Conservation (phyloP, 1,139 yeast genomes). For the Yamadazyma taylorii region DNA sequence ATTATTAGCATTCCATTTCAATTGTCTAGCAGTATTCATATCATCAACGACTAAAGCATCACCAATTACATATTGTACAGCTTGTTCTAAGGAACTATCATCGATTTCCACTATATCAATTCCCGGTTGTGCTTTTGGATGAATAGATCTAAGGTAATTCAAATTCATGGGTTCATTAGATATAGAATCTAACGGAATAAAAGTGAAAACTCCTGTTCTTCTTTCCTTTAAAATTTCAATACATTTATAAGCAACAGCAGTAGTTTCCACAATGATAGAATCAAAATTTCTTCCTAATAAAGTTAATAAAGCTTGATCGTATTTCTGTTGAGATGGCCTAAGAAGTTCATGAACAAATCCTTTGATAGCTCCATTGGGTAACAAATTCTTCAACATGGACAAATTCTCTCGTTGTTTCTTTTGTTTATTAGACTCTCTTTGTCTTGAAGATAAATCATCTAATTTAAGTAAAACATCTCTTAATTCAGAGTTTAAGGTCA, state of each 20-base stretch:
- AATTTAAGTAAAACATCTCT: constrained; percentile 61
- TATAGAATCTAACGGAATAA: constrained; percentile 84
- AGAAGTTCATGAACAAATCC: constrained; percentile 82
- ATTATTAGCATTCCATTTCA: constrained; percentile 59
- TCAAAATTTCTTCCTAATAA: constrained; percentile 79
- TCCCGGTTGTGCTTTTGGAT: constrained; percentile 59
- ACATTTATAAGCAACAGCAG: constrained; percentile 78
- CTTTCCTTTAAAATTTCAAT: constrained; percentile 82
- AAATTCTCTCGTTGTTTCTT: constrained; percentile 71
- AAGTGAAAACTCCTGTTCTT: constrained; percentile 80
- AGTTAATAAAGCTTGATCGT: constrained; percentile 75
- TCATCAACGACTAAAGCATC: constrained; percentile 79
- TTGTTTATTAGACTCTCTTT: constrained; percentile 74
- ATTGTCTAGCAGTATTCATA: constrained; percentile 62
- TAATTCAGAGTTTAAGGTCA: constrained; percentile 60
- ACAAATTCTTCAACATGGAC: constrained; percentile 60
- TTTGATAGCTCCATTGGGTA: constrained; percentile 69
- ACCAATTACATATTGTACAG: constrained; percentile 79
- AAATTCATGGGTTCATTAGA: constrained; percentile 52
- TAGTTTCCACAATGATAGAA: constrained; percentile 78
- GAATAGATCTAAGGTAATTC: constrained; percentile 57
- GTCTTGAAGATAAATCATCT: constrained; percentile 72
- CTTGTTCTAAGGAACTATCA: constrained; percentile 63
- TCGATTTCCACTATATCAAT: constrained; percentile 76
- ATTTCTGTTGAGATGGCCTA: constrained; percentile 73